These are phyloP conservation scores for Jasminum sambac DNA, from an alignment of 257 asterid genomes.

Conservation along the genomic window DNA sequence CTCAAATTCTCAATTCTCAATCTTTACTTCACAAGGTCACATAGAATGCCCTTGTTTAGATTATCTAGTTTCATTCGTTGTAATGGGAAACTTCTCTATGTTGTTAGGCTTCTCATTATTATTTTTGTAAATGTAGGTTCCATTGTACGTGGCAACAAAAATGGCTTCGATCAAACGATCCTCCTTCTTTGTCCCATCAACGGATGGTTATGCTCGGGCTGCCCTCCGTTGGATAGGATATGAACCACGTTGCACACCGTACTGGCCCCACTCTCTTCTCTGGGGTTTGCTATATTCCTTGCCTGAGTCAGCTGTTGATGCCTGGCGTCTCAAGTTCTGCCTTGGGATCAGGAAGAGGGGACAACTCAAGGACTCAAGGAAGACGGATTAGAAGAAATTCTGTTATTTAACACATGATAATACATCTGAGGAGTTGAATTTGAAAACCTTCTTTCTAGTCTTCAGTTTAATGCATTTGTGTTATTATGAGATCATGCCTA, in stretches of 20 bases:
- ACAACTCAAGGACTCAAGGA: conserved; percentile 70
- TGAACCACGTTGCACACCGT: conserved; percentile 94
- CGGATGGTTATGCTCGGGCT: conserved; percentile 84
- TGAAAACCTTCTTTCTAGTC: not conserved
- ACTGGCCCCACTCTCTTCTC: conserved; percentile 90
- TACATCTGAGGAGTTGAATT: conserved; percentile 3
- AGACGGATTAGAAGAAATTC: conserved; percentile 61
- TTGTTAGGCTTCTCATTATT: not conserved
- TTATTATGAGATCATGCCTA: not conserved
- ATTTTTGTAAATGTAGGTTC: conserved; percentile 58
- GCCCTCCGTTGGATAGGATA: conserved; percentile 82
- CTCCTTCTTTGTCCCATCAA: conserved; percentile 88
- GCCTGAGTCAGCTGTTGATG: conserved; percentile 68
- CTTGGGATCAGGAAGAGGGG: conserved; percentile 79
- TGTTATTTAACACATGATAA: not conserved
- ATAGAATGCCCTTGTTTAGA: not conserved
- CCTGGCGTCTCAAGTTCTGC: conserved; percentile 78
- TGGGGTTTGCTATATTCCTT: conserved; percentile 61
- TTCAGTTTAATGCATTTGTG: not conserved
- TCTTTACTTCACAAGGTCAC: not conserved
- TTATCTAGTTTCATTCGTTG: not conserved
- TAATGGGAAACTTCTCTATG: too few relatives aligned
- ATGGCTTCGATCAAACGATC: conserved; percentile 94
- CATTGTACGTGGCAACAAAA: conserved; percentile 90
- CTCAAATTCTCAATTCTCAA: not conserved